Evolutionary conservation across 805 yeast genomes (phyloP), one percentile per base, ranked within the genome.

Genomic region (Hanseniaspora singularis): DNA sequence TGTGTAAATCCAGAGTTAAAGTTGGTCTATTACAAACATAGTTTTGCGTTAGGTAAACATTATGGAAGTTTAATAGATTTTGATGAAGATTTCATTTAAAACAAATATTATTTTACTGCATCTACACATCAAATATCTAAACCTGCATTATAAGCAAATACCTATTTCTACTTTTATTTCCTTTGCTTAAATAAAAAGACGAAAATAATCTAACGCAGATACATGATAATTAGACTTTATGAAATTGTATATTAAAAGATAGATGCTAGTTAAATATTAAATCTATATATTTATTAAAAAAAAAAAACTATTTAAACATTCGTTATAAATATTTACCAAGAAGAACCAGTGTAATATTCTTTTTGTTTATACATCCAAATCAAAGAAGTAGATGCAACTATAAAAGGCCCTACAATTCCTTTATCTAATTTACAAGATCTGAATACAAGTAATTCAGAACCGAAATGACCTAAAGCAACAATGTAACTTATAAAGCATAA

Each of bases 1-100:
- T 54, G 60, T 2, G 53, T 56, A 2, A 67, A 67, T 19, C 74
- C 76, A 2, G 77, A 69, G 54, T 64, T 89, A 54, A 75, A 74
- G 52, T 58, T 89, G 49, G 95, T 85, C 0, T 89, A 79, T 58
- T 89, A 84, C 62, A 81, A 79, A 61, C 92, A 87, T 58, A 74
- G 77, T 14, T 89, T 76, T 60, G 92, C 96, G 0, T 70, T 89
- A 20, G 98, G 98, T 23, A 97, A 88, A 64, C 98, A 89, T 65
- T 89, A 89, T 63, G 89, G 89, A 60, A 85, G 96, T 2, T 58
- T 81, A 9, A 79, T 69, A 46, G 80, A 76, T 62, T 69, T 71
- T 11, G 20, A 31, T 8, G 7, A 30, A 39, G 10, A n/a, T n/a
- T n/a, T n/a, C n/a, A n/a, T n/a, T n/a, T n/a, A n/a, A n/a, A n/a